Evolutionary conservation across 2,329 filamentous ascomycete genomes (phyloP).

Genomic region (Clonostachys sp.): DNA sequence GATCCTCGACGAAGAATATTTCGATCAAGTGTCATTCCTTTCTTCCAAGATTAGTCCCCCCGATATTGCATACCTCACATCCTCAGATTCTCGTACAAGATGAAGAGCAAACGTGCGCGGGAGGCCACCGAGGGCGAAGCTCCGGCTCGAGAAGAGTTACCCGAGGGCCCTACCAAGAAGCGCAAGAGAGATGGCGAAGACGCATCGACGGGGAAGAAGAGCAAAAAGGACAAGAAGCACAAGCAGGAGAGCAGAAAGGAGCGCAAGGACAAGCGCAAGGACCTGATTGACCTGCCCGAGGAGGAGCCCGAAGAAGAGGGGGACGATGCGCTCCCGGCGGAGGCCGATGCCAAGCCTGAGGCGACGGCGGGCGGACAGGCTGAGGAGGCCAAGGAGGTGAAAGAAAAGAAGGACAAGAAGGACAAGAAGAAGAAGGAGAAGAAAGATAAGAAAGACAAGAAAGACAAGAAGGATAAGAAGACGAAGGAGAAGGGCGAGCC

Average conservation of each 20-base stretch:
- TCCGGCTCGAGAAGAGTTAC: conserved; percentile 12
- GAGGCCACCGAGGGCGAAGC: conserved; percentile 23
- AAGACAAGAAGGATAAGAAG: conserved; percentile 15
- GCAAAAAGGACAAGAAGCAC: conserved; percentile 21
- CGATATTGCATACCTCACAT: no score
- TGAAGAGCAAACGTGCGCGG: conserved; percentile 32
- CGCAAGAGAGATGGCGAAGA: conserved; percentile 10
- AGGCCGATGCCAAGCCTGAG: conserved; percentile 11
- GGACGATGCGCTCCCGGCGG: conserved; percentile 10
- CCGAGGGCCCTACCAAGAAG: conserved; percentile 12
- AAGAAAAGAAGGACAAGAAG: conserved; percentile 13
- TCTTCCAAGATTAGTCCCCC: background rate
- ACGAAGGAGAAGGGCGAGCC: conserved; percentile 21
- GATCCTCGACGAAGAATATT: background rate
- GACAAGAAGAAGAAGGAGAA: conserved; percentile 9
- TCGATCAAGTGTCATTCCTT: background rate
- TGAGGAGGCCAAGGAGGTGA: conserved; percentile 17
- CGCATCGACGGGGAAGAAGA: conserved; percentile 25
- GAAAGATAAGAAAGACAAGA: conserved; percentile 10
- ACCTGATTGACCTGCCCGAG: conserved; percentile 28
- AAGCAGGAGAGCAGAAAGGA: conserved; percentile 28
- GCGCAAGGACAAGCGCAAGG: conserved; percentile 32
- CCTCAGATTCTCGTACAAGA: background rate
- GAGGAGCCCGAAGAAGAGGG: conserved; percentile 18
- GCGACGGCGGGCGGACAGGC: conserved; percentile 14